These are phyloP conservation scores for Erysimum cheiri DNA, from an alignment of 441 rosid species.

Conservation along the genomic window DNA sequence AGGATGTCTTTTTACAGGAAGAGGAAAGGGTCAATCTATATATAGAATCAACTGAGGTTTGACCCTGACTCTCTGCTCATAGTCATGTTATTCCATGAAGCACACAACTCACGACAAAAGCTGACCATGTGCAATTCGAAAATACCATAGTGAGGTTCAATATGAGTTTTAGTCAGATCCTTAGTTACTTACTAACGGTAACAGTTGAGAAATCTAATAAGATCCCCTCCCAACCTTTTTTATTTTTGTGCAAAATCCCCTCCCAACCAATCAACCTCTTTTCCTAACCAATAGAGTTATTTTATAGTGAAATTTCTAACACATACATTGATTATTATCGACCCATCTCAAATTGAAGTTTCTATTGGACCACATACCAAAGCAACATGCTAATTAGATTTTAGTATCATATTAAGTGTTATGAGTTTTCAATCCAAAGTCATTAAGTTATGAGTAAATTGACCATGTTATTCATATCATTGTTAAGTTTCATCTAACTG, in stretches of 20 bases:
- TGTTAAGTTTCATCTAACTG: too few relatives aligned
- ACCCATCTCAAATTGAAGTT: neutral
- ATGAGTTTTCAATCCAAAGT: too few relatives aligned
- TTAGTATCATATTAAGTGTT: too few relatives aligned
- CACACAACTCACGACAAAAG: slow-evolving; percentile 15
- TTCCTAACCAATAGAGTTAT: neutral
- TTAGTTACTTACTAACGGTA: slow-evolving; percentile 22
- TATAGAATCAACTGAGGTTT: slow-evolving; percentile 10
- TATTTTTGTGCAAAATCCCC: too few relatives aligned
- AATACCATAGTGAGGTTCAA: neutral
- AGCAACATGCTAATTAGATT: too few relatives aligned
- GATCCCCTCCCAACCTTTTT: too few relatives aligned
- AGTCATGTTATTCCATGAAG: neutral
- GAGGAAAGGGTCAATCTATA: neutral
- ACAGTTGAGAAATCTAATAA: slow-evolving; percentile 22
- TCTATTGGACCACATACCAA: too few relatives aligned
- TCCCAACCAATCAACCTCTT: neutral
- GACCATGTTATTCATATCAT: too few relatives aligned
- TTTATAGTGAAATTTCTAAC: too few relatives aligned
- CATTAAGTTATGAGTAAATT: too few relatives aligned
- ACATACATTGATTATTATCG: too few relatives aligned
- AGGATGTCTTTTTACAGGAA: neutral
- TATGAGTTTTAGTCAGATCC: neutral
- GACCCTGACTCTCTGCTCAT: slow-evolving; percentile 1
- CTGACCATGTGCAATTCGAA: slow-evolving; percentile 2